phyloP scores from a whole-genome alignment of 164 flowering plant genomes.

The Saururus chinensis region DNA sequence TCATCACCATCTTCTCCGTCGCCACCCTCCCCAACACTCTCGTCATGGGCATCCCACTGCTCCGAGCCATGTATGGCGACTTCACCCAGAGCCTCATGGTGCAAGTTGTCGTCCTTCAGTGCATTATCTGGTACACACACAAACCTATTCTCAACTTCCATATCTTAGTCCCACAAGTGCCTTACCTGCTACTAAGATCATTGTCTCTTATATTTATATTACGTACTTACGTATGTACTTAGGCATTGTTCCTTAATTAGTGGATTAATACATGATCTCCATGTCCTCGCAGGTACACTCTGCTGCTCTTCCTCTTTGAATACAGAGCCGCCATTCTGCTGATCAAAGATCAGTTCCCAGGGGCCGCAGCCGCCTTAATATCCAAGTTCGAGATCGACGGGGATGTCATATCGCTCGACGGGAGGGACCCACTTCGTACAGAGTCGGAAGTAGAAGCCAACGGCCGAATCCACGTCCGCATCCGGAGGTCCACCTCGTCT shows the following conservation, averaged over 20 bases:
- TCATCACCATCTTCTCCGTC: conserved; percentile 44
- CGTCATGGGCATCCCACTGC: conserved; percentile 59
- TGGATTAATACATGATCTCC: too few species aligned
- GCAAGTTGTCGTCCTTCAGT: conserved; percentile 53
- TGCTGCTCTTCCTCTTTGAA: conserved; percentile 42
- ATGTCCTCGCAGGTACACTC: conserved; percentile 32
- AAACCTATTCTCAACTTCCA: too few species aligned
- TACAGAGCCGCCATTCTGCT: conserved; percentile 38
- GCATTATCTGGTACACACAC: conserved; percentile 37
- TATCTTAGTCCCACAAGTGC: too few species aligned
- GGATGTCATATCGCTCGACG: conserved; percentile 52
- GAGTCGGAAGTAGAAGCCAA: conserved; percentile 38
- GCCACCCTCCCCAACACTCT: conserved; percentile 49
- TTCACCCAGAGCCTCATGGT: conserved; percentile 49
- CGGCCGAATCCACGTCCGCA: conserved; percentile 43
- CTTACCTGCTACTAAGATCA: too few species aligned
- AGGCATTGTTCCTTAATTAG: too few species aligned
- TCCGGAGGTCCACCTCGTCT: conserved; percentile 48
- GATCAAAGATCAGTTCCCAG: conserved; percentile 35
- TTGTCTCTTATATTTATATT: too few species aligned
- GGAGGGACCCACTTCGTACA: conserved; percentile 38
- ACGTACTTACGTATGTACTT: too few species aligned
- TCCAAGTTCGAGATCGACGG: conserved; percentile 37
- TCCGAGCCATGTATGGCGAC: conserved; percentile 45
- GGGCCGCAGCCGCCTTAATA: conserved; percentile 35